Evolutionary conservation across 1,284 basidiomycete species (phyloP).

Genomic region (Inonotus obliquus): DNA sequence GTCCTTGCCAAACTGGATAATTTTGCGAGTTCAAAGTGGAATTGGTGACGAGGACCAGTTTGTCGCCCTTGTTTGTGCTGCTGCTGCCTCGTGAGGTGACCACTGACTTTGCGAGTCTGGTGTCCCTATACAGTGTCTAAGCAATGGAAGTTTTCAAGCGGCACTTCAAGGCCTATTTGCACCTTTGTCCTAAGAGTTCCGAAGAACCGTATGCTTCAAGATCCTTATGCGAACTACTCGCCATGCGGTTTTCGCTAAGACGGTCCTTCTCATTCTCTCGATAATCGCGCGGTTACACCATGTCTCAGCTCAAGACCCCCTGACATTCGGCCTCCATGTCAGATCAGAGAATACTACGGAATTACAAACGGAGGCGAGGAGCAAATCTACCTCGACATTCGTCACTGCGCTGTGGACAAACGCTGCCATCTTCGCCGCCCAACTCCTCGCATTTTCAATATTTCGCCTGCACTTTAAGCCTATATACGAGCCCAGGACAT

Average conservation of each 20-base stretch:
- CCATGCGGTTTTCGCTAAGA: not conserved
- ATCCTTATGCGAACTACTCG: not conserved
- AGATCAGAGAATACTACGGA: slow-evolving; percentile 13
- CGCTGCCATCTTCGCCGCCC: slow-evolving; percentile 56
- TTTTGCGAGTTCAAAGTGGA: slow-evolving; percentile 8
- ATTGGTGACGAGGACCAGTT: not conserved
- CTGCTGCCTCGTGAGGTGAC: not conserved
- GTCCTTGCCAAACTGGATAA: not conserved
- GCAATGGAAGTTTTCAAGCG: not conserved
- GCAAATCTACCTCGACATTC: slow-evolving; percentile 55
- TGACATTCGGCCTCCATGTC: not conserved
- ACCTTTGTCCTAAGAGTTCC: not conserved
- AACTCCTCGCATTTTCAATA: slow-evolving; percentile 68
- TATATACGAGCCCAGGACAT: slow-evolving; percentile 80
- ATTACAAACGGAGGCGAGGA: slow-evolving; percentile 14
- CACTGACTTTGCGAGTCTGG: not conserved
- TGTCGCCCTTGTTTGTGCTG: not conserved
- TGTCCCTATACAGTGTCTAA: not conserved
- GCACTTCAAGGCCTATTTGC: not conserved
- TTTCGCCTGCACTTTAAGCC: slow-evolving; percentile 66
- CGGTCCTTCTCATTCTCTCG: not conserved
- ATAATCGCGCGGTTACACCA: not conserved
- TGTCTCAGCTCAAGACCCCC: not conserved
- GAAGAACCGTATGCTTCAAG: not conserved
- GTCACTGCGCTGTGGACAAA: slow-evolving; percentile 76